Percentiles rank a stretch among this genome's conserved stretches.
Evolutionary conservation across 2,329 filamentous ascomycete genomes (phyloP).

Genomic region (Hypoxylon sp.): DNA sequence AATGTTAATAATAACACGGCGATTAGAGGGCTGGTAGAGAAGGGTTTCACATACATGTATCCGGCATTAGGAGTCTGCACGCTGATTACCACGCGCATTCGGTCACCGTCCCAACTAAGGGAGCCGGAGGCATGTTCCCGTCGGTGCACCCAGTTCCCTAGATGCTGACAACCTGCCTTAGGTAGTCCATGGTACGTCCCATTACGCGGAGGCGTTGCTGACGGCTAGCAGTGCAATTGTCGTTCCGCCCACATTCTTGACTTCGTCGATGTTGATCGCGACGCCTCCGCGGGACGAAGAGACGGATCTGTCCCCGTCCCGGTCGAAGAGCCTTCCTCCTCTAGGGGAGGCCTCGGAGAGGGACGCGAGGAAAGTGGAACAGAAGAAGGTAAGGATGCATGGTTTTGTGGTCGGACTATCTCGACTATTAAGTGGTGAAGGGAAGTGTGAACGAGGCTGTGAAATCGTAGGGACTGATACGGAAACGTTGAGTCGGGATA

Average conservation of each 20-base stretch:
- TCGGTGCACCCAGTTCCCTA: slow-evolving; percentile 13
- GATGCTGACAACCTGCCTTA: slow-evolving; percentile 27
- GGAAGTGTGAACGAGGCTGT: neutral
- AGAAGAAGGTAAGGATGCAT: neutral
- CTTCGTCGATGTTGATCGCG: slow-evolving; percentile 15
- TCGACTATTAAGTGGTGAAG: neutral
- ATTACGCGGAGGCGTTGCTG: slow-evolving; percentile 22
- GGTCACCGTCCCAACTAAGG: slow-evolving; percentile 28
- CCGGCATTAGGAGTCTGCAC: slow-evolving; percentile 25
- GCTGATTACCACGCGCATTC: slow-evolving; percentile 10
- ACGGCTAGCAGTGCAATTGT: slow-evolving; percentile 14
- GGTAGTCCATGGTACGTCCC: slow-evolving; percentile 32
- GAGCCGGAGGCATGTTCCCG: slow-evolving; percentile 10
- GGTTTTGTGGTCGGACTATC: neutral
- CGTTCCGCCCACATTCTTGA: neutral
- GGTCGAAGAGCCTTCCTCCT: neutral
- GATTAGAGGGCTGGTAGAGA: neutral
- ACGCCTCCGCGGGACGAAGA: slow-evolving; percentile 21
- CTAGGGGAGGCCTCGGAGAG: slow-evolving; percentile 11
- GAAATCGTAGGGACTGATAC: neutral
- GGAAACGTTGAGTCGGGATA: neutral
- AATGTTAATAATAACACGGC: neutral
- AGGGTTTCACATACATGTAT: slow-evolving; percentile 18
- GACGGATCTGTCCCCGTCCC: slow-evolving; percentile 7
- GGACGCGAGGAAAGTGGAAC: neutral